Base-by-base conservation (phyloP, 495 filamentous ascomycete genomes). In the Penicillium mononematosum region DNA sequence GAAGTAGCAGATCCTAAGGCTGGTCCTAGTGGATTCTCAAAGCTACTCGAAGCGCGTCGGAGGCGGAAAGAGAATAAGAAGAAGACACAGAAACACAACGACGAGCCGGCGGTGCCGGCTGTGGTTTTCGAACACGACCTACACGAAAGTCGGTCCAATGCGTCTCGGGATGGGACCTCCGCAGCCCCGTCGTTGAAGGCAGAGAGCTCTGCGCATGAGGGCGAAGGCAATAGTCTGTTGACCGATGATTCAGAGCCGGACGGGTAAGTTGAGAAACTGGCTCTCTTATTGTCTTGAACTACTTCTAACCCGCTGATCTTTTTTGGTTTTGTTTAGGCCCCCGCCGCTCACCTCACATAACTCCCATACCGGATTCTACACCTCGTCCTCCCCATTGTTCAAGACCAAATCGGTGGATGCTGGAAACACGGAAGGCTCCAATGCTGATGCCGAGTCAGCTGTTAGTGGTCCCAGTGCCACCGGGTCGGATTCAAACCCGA, bases 311-410 rank as follows among this genome's bases (percentile, higher is more conserved):
- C 25, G n/a, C 36, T 24, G 36, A 36, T 36, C 36, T 45, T 47
- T 47, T 14, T 53, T 39, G 36, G 16, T 8, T 31, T 45, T 47
- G 22, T 58, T 31, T 64, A 85, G 82, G 51, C 75, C 78, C 46
- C 85, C 82, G 55, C 88, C 83, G 56, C 80, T 89, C 53, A 85
- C 86, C 42, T 79, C 85, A 29, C 87, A 87, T 70, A 80, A 87
- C 38, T 93, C 90, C 27, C 90, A 94, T 67, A 78, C 85, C 60
- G 90, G 86, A 54, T 88, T 89, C 70, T 78, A 92, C 52, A 93
- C 91, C 29, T 84, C 88, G 12, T 93, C 90, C 16, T 92, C 91
- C 25, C 91, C 90, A 29, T 73, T 92, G 50, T 83, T 94, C 34
- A 85, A 86, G 60, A 81, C 71, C 62, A 82, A 76, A 50, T 80